Conservation (phyloP, 306 rosid species). For the Albizia julibrissin region DNA sequence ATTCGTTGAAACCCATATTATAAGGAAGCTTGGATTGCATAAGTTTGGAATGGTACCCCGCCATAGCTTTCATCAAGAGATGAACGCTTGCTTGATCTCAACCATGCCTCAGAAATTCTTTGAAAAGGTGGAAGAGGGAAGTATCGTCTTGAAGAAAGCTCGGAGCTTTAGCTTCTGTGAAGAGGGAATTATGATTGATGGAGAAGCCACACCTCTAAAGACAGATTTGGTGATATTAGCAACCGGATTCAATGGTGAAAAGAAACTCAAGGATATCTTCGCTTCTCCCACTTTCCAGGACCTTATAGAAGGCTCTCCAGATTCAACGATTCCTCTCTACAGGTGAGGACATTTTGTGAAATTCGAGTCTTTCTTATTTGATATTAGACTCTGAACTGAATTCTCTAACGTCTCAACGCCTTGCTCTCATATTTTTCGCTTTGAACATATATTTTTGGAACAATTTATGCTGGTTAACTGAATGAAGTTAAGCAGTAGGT, state of each 20-base stretch:
- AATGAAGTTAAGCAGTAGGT: background rate
- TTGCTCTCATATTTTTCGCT: too few species aligned
- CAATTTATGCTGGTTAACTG: background rate
- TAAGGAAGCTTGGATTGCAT: constrained; percentile 41
- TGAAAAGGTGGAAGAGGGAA: constrained; percentile 63
- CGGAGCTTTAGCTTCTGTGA: constrained; percentile 49
- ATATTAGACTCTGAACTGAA: background rate
- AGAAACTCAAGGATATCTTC: constrained; percentile 61
- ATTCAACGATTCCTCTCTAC: constrained; percentile 51
- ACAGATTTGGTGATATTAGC: constrained; percentile 68
- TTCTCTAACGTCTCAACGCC: background rate
- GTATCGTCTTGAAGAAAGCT: constrained; percentile 54
- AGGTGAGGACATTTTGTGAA: constrained; percentile 39
- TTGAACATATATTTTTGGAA: background rate
- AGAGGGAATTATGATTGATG: constrained; percentile 56
- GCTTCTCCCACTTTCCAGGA: constrained; percentile 53
- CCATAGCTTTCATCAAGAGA: constrained; percentile 52
- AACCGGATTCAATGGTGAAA: constrained; percentile 64
- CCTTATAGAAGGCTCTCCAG: constrained; percentile 40
- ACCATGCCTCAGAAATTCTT: constrained; percentile 54
- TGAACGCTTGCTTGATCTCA: constrained; percentile 48
- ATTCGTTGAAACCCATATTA: constrained; percentile 61
- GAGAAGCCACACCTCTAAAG: constrained; percentile 35
- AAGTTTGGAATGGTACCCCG: constrained; percentile 73
- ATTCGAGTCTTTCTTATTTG: background rate